Base-by-base conservation (phyloP, 2,329 filamentous ascomycete species). In the Ophiostoma piceae region DNA sequence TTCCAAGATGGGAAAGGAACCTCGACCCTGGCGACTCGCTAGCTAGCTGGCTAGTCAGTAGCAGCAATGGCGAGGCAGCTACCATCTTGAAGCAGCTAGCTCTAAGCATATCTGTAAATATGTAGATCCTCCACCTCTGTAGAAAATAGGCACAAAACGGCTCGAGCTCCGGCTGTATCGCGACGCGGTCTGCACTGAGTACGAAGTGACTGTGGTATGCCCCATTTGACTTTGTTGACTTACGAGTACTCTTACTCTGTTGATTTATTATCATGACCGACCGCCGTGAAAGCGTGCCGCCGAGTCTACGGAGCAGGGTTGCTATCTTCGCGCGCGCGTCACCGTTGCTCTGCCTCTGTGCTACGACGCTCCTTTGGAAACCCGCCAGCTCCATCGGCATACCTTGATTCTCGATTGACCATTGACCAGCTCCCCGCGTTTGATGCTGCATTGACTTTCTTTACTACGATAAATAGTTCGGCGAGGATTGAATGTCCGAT, bases 91-190 rank as follows among this genome's bases (percentile, higher is more conserved):
- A 19, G 43, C 43, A 19, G 19, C 43, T 12, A 47, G 43, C 43
- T 47, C 39, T 47, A 16, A 43, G 41, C 41, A 16, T 43, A 43
- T n/a, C 16, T n/a, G 43, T 47, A 47, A 47, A 47, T 47, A 47
- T 57, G 51, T 11, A 22, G 51, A 57, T 57, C 51, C 51, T 57
- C 51, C 51, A 26, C 22, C 16, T 7, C 19, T 19, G 43, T 22
- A 57, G n/a, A 26, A 19, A 26, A 54, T 12, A 54, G 12, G 9
- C 22, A 57, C 22, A 47, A n/a, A 8, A 47, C 43, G 51, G 51
- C 51, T 57, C 51, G 22, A 57, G 51, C 51, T 57, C 51, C 51
- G 51, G 51, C 11, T 54, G 9, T 57, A 26, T 57, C 51, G 51
- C 51, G 51, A 57, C 51, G 51, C 51, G 51, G 51, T 57, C 22